Conservation (phyloP, 345 rosid species). For the Murraya koenigii region DNA sequence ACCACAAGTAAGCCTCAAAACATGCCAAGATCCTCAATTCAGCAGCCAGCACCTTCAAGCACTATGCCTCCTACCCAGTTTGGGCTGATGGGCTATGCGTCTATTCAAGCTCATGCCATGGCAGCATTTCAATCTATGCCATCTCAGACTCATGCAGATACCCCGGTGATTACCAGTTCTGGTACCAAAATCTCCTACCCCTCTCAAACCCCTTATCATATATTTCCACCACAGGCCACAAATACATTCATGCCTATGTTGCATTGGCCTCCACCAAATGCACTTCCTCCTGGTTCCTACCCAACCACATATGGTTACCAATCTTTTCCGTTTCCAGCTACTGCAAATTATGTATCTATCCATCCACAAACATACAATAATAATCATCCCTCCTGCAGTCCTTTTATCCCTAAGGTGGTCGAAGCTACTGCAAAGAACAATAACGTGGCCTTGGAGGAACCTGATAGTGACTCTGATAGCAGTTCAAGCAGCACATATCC, state of each 20-base stretch:
- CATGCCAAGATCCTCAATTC: constrained; percentile 20
- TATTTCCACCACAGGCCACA: constrained; percentile 35
- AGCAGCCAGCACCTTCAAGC: constrained; percentile 17
- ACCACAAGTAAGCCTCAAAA: constrained; percentile 14
- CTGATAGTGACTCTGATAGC: constrained; percentile 33
- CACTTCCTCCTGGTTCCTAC: constrained; percentile 36
- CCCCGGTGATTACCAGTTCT: constrained; percentile 7
- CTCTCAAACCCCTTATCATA: constrained; percentile 28
- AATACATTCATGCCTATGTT: constrained; percentile 51
- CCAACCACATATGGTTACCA: constrained; percentile 29
- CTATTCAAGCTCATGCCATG: constrained; percentile 28
- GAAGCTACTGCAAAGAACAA: constrained; percentile 18
- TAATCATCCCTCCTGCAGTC: constrained; percentile 21
- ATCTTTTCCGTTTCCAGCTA: constrained; percentile 33
- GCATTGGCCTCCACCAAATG: constrained; percentile 45
- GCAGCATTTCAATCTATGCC: constrained; percentile 29
- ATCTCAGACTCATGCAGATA: constrained; percentile 18
- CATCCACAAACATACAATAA: constrained; percentile 31
- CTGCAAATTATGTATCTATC: constrained; percentile 30
- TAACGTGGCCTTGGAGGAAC: constrained; percentile 20
- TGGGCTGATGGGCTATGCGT: constrained; percentile 33
- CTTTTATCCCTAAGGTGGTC: constrained; percentile 15
- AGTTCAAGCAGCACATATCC: constrained; percentile 40
- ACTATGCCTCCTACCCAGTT: constrained; percentile 21
- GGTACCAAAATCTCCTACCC: constrained; percentile 22